phyloP scores from a whole-genome alignment of 768 basidiomycete genomes.

The Serendipita indica region DNA sequence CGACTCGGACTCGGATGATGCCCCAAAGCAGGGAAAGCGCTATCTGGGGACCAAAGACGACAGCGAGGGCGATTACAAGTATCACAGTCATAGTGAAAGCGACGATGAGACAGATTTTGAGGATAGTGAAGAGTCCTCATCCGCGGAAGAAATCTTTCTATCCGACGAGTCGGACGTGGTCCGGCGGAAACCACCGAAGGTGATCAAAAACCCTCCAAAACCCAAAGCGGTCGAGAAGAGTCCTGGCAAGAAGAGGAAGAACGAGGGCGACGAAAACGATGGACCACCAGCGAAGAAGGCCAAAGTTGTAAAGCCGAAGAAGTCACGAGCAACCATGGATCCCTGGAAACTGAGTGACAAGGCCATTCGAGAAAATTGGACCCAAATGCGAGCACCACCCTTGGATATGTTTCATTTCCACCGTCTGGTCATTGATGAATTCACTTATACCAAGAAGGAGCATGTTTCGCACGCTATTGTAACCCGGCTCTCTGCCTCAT shows the following conservation, averaged over 20 bases:
- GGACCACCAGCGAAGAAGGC: constrained; percentile 35
- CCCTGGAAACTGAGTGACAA: constrained; percentile 55
- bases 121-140: background rate
- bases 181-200: background rate
- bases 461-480: constrained; percentile 48
- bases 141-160: background rate
- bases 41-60: no score
- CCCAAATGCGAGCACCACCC: constrained; percentile 63
- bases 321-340: constrained; percentile 27
- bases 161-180: background rate
- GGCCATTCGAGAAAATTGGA: constrained; percentile 58
- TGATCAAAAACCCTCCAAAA: background rate
- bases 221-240: constrained; percentile 17
- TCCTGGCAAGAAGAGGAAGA: constrained; percentile 31
- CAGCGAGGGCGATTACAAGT: background rate
- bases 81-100: background rate
- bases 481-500: constrained; percentile 56
- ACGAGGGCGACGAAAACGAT: constrained; percentile 20
- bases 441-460: constrained; percentile 78
- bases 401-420: constrained; percentile 88
- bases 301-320: constrained; percentile 17
- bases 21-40: no score
- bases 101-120: background rate
- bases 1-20: no score
- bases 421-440: constrained; percentile 84